phyloP scores from a whole-genome alignment of 768 basidiomycete genomes.

The Tubosaeta brunneosetosa region DNA sequence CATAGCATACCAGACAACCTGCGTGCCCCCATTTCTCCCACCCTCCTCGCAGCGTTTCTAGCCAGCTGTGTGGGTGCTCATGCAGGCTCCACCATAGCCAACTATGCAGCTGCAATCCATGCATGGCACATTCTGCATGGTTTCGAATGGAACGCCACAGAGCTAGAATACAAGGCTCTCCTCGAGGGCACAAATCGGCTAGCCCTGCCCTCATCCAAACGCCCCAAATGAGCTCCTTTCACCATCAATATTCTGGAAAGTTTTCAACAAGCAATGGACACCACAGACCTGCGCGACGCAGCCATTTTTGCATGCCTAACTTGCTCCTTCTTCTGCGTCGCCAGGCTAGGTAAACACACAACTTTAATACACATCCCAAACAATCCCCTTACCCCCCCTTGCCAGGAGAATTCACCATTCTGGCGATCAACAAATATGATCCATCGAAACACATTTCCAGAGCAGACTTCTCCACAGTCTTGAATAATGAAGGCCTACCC shows the following conservation, averaged over 20 bases:
- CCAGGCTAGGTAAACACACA: slow-evolving; percentile 24
- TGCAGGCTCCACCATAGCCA: slow-evolving; percentile 30
- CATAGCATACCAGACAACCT: slow-evolving; percentile 28
- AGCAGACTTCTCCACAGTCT: no score
- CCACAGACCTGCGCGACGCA: slow-evolving; percentile 26
- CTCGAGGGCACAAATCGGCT: neutral
- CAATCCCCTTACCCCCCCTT: no score
- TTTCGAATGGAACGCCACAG: neutral
- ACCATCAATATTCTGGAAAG: slow-evolving; percentile 9
- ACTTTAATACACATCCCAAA: no score
- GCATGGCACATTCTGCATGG: slow-evolving; percentile 43
- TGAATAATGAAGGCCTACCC: no score
- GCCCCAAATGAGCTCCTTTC: slow-evolving; percentile 29
- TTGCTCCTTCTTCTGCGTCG: slow-evolving; percentile 33
- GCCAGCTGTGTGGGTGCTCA: neutral
- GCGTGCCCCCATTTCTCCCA: slow-evolving; percentile 25
- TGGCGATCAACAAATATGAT: no score
- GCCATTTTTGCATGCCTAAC: slow-evolving; percentile 37
- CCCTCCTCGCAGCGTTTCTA: slow-evolving; percentile 14
- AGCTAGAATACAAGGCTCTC: no score
- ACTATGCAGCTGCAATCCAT: slow-evolving; percentile 36
- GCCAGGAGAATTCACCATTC: no score
- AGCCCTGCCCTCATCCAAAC: neutral
- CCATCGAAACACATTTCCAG: no score
- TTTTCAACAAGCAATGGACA: slow-evolving; percentile 17